Evolutionary conservation across 2,329 filamentous ascomycete species (phyloP).

Genomic region (Ophiostoma tasmaniense): DNA sequence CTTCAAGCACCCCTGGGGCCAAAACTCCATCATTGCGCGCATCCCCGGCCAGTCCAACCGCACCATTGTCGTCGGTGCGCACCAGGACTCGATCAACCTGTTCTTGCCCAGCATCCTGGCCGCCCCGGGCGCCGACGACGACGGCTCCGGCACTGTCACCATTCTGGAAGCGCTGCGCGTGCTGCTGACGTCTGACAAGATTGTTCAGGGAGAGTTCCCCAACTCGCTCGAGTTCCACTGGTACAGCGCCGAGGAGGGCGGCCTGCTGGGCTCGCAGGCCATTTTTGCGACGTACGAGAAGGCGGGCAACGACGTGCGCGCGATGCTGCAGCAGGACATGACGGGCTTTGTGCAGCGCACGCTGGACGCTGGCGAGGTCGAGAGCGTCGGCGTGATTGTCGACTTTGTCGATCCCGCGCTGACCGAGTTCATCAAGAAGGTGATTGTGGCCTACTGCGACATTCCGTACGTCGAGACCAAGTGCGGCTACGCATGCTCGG

Average conservation of each 20-base stretch:
- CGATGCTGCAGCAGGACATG: constrained; percentile 99
- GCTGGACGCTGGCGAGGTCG: constrained; percentile 68
- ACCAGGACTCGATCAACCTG: constrained; percentile 92
- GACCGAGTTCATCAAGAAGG: constrained; percentile 82
- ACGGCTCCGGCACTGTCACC: constrained; percentile 86
- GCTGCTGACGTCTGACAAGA: constrained; percentile 62
- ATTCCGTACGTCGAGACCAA: constrained; percentile 49
- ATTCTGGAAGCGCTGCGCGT: constrained; percentile 86
- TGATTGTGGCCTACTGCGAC: constrained; percentile 79
- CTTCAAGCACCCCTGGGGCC: constrained; percentile 79
- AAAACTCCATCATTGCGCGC: constrained; percentile 83
- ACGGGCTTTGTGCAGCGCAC: constrained; percentile 81
- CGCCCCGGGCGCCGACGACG: constrained; percentile 90
- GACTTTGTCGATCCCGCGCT: constrained; percentile 79
- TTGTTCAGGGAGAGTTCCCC: constrained; percentile 60
- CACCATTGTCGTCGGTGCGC: constrained; percentile 81
- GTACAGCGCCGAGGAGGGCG: constrained; percentile 87
- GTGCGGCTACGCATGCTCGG: constrained; percentile 55
- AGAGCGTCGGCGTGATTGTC: constrained; percentile 85
- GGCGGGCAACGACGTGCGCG: constrained; percentile 67
- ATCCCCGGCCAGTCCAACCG: constrained; percentile 79
- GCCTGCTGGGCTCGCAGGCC: constrained; percentile 78
- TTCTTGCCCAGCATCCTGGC: constrained; percentile 76
- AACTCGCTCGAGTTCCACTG: constrained; percentile 97
- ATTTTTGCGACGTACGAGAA: constrained; percentile 78